Base-by-base conservation (phyloP, 352 stramenopile species). In the Blastocystis sp. region DNA sequence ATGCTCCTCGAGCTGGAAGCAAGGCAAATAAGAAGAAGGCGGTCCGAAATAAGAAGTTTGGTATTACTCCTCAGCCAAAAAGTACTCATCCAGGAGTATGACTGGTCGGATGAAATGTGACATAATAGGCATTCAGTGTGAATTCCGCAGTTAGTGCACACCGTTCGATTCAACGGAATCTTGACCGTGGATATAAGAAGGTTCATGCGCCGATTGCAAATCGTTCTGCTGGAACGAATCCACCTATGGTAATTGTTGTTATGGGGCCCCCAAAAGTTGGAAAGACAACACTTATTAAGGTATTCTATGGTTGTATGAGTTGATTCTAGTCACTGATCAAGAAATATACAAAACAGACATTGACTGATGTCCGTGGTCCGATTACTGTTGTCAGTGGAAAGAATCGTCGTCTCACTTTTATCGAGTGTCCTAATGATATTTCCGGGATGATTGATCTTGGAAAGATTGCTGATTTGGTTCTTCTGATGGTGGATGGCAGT, bases 301-400 rank as follows among this genome's bases (percentile, higher is more conserved):
- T 87, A 90, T 94, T 96, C 24, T n/a, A 24, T 37, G 13, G 17
- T 15, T 35, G 1, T 22, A 11, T 76, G 60, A 19, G 89, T 92
- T 33, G 51, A n/a, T 62, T 88, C 17, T 75, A 94, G 90, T 97
- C 95, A 33, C 92, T 99, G 6, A 97, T 99, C 44, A 99, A 99
- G 92, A 93, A 97, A n/a, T 99, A 99, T 92, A 99, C 97, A 75
- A 96, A 96, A 75, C 95, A 99, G 92, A 99, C 98, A 91, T 92
- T 99, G 68, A 94, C 94, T 57, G 94, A 98, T 79, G 93, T 98
- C 59, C 96, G 96, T 60, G 98, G 97, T n/a, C 97, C 97, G 0
- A 96, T 99, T 90, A 99, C 97, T 4, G 95, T 99, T 15, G 95
- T 99, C 19, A 97, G 94, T 19, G 95, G 96, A 54, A 99, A 99